phyloP scores from a whole-genome alignment of 495 filamentous ascomycete species.

The Jackrogersella multiformis region DNA sequence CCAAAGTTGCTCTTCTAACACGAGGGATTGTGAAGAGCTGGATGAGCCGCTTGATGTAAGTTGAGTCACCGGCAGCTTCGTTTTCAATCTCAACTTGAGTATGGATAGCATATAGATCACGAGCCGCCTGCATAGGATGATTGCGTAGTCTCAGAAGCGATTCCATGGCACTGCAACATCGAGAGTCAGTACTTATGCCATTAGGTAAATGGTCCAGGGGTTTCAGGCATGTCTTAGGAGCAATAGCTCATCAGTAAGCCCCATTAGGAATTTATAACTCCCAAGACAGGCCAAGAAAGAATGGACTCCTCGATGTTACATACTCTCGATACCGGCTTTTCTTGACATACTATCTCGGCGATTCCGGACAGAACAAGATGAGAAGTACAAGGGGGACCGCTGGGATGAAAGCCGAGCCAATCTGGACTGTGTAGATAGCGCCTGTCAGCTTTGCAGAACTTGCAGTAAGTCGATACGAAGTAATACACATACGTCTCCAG shows the following conservation, averaged over 20 bases:
- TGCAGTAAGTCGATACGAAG: neutral
- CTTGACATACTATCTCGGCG: constrained; percentile 74
- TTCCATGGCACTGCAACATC: too few relatives aligned
- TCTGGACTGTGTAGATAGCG: constrained; percentile 53
- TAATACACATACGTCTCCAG: constrained; percentile 59
- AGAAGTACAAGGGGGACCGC: constrained; percentile 69
- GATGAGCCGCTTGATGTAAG: constrained; percentile 65
- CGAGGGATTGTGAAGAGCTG: constrained; percentile 76
- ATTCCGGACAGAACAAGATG: constrained; percentile 74
- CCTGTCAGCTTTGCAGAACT: neutral
- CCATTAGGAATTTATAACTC: too few relatives aligned
- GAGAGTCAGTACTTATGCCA: neutral
- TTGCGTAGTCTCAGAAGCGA: constrained; percentile 70
- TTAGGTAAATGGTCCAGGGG: too few relatives aligned
- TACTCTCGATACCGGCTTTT: constrained; percentile 62
- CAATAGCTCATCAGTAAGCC: too few relatives aligned
- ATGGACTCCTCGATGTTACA: too few relatives aligned
- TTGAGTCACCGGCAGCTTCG: constrained; percentile 45
- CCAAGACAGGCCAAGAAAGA: too few relatives aligned
- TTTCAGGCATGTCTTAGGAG: too few relatives aligned
- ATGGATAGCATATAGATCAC: constrained; percentile 72
- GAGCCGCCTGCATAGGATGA: constrained; percentile 67
- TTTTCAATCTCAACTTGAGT: constrained; percentile 66
- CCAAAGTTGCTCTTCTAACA: constrained; percentile 71
- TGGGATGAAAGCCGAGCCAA: constrained; percentile 76